These are phyloP conservation scores for Vicia faba DNA, from an alignment of 306 rosid species.

Conservation along the genomic window DNA sequence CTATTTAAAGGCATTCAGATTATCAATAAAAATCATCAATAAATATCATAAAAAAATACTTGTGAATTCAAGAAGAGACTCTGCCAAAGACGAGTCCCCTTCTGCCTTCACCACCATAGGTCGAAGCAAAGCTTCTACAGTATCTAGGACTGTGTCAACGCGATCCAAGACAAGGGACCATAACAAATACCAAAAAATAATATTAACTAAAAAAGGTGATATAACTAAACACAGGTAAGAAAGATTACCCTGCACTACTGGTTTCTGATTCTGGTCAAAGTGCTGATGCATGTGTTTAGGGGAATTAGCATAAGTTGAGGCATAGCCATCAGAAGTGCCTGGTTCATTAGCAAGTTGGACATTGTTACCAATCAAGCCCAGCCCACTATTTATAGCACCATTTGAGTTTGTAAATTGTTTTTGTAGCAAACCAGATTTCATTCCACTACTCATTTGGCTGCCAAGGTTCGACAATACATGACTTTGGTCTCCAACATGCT, in stretches of 20 bases:
- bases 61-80: too few species aligned
- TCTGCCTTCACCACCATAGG: too few species aligned
- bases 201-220: constrained; percentile 18
- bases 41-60: too few species aligned
- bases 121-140: too few species aligned
- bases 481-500: constrained; percentile 69
- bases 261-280: constrained; percentile 68
- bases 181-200: constrained; percentile 8
- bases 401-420: constrained; percentile 79
- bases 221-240: constrained; percentile 15
- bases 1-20: too few species aligned
- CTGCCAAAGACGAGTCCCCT: too few species aligned
- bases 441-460: constrained; percentile 75
- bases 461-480: constrained; percentile 71
- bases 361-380: constrained; percentile 78
- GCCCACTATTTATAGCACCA: constrained; percentile 68
- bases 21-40: too few species aligned
- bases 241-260: constrained; percentile 66
- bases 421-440: constrained; percentile 73
- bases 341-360: constrained; percentile 62
- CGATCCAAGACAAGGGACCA: too few species aligned
- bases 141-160: too few species aligned
- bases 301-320: constrained; percentile 57
- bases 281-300: constrained; percentile 71
- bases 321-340: constrained; percentile 66